phyloP scores from a whole-genome alignment of 345 rosid species.

The Psidium guajava region DNA sequence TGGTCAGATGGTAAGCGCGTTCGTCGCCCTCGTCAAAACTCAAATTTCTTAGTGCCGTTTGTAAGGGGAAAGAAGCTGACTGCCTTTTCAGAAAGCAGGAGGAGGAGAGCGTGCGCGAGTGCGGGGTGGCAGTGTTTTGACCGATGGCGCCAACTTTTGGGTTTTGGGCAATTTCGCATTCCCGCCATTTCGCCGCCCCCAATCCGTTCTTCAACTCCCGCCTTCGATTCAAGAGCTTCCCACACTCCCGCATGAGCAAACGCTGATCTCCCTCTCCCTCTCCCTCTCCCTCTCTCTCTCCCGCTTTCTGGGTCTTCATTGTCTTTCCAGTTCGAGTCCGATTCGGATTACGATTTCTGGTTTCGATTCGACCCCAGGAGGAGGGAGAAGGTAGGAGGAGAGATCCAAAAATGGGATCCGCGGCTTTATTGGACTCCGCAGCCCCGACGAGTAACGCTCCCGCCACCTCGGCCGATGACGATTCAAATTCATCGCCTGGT shows the following conservation, averaged over 20 bases:
- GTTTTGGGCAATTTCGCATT: neutral
- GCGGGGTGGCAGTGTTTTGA: neutral
- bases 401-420: slow-evolving; percentile 8
- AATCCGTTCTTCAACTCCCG: neutral
- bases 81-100: neutral
- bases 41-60: too few relatives aligned
- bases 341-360: neutral
- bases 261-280: neutral
- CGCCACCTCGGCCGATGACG: neutral
- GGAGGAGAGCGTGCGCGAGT: neutral
- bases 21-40: too few relatives aligned
- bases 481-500: neutral
- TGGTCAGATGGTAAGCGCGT: too few relatives aligned
- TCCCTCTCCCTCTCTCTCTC: neutral
- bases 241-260: neutral
- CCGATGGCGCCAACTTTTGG: slow-evolving; percentile 8
- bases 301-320: neutral
- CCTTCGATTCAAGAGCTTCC: neutral
- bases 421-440: slow-evolving; percentile 5
- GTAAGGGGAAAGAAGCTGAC: too few relatives aligned
- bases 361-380: neutral
- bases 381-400: neutral
- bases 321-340: neutral
- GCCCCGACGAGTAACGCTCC: neutral
- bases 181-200: neutral